Base-by-base conservation (phyloP, 176 grass and related monocot genomes). In the Pharus latifolius region DNA sequence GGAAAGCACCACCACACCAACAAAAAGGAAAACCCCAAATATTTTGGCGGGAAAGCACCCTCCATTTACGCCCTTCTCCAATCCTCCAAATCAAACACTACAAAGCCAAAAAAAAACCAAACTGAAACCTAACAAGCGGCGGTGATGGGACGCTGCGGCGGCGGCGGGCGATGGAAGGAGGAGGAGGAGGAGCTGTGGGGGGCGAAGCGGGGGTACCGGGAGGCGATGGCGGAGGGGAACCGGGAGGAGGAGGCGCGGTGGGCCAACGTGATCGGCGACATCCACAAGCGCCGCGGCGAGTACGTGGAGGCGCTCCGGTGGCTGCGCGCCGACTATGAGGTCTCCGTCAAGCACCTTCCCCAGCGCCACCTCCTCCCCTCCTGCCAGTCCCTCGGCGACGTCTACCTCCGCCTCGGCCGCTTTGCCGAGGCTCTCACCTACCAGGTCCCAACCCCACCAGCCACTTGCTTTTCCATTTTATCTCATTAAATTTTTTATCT, bases 191-290 rank as follows among this genome's bases (percentile, higher is more conserved):
- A 93, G 79, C 40, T 94, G 62, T 49, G 59, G 68, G 71, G 14
- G 18, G 95, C 90, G 65, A 99, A 81, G 78, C 82, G 72, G 15
- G 87, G 71, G 37, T 82, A 81, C 84, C 18, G 48, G 23, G 90
- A 85, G 72, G 95, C 90, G 28, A 56, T 11, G 59, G 26, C 81
- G 56, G 95, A 72, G 66, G 95, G 90, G n/a, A 83, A 88, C 69
- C 84, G 76, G 68, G 87, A 85, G 65, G 90, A 99, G 72, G 84
- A 85, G 72, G 90, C 95, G 41, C 78, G 82, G 70, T 99, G 87
- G 95, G 83, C 87, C 32, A 99, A 99, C 66, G 63, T 85, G 75
- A 85, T 99, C 58, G 90, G 87, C n/a, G 90, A 98, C 49, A 93
- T 98, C 60, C 28, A 83, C 57, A 98, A 94, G 90, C 81, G 62